Base-by-base conservation (phyloP, 768 basidiomycete species). In the Boletales sp. region DNA sequence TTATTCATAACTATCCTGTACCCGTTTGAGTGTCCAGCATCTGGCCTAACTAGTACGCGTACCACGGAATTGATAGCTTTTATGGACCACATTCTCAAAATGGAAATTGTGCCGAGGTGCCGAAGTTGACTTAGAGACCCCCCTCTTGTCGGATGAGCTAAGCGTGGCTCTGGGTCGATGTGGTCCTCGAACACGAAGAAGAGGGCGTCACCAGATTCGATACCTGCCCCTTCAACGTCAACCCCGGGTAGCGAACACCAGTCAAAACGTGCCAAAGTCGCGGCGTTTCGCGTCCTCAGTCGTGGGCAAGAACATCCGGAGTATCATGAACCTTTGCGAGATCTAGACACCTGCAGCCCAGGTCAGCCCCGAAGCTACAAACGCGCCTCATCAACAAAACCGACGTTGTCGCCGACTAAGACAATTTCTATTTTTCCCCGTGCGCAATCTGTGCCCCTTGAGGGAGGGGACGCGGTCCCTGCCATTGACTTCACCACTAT, bases 1-100 rank as follows among this genome's bases (percentile, higher is more conserved):
- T 77, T 88, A 83, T 70, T 85, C 84, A 65, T 89, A 68, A 46
- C 25, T 19, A 8, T 32, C 25, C 25, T 28, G 25, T 28, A 28
- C 25, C 25, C 25, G 25, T 28, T 28, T 28, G 25, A 28, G 25
- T 28, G 25, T 28, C 21, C 21, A 4, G 21, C 21, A 21, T 21
- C 21, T 21, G 21, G 21, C 21, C 21, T 28, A 28, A n/a, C n/a
- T n/a, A n/a, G n/a, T n/a, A n/a, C n/a, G n/a, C 7, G 4, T 28
- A 28, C 25, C 6, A 28, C 6, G 25, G 25, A 28, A 28, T 28
- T 7, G 25, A 28, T 28, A 28, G 25, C 7, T 28, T 28, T 28
- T 7, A 21, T 21, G 21, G 21, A 21, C 21, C 21, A 28, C 25
- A 4, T 28, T 28, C 25, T 25, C 21, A 5, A 25, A 5, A 25